Conservation (phyloP, 495 filamentous ascomycete genomes). For the Trichoderma gamsii region DNA sequence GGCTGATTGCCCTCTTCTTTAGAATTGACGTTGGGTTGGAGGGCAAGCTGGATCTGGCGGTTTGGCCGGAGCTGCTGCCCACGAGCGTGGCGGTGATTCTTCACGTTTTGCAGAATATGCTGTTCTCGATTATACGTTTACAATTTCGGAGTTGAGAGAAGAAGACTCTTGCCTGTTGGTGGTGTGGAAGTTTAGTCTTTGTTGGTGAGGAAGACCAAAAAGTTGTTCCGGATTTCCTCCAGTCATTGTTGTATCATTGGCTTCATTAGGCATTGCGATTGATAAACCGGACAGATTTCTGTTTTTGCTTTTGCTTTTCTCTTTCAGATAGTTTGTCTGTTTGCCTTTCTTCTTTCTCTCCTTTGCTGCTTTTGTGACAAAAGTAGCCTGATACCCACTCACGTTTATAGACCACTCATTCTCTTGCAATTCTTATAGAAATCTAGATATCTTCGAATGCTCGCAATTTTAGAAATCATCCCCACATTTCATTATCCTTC, state of each 20-base stretch:
- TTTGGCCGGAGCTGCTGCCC: constrained; percentile 56
- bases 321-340: not conserved
- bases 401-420: not conserved
- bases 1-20: constrained; percentile 48
- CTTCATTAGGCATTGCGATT: too few species aligned
- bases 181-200: not conserved
- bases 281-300: not conserved
- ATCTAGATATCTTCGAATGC: not conserved
- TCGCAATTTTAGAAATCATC: not conserved
- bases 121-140: constrained; percentile 57
- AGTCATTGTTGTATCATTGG: too few species aligned
- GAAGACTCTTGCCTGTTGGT: too few species aligned
- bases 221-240: not conserved
- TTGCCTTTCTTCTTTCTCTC: not conserved
- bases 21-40: constrained; percentile 52
- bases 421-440: not conserved
- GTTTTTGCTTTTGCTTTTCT: not conserved
- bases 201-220: not conserved
- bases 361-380: too few species aligned
- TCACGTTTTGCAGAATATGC: constrained; percentile 62
- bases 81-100: constrained; percentile 55
- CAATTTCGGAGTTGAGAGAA: constrained; percentile 42
- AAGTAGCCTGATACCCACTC: too few species aligned
- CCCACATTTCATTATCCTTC: too few species aligned
- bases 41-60: constrained; percentile 51